Conservation (phyloP, 2,329 filamentous ascomycete genomes). For the Sarocladiaceae sp. region DNA sequence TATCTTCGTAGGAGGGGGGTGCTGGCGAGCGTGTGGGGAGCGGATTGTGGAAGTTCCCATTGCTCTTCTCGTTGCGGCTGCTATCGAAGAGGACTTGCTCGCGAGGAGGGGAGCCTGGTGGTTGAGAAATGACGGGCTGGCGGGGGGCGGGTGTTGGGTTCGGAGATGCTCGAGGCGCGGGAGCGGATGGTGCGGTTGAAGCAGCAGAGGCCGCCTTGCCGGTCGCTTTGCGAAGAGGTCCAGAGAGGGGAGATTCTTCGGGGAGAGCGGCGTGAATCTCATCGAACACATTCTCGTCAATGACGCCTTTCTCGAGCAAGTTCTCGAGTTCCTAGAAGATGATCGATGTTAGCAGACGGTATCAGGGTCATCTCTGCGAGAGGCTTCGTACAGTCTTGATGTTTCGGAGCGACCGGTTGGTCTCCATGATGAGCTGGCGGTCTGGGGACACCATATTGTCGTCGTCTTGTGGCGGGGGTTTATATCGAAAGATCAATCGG, state of each 20-base stretch:
- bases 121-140: conserved; percentile 14
- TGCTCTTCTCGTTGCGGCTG: conserved; percentile 17
- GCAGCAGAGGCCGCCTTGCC: conserved; percentile 17
- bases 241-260: conserved; percentile 55
- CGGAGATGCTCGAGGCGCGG: conserved; percentile 19
- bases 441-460: conserved; percentile 40
- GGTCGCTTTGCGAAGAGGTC: conserved; percentile 36
- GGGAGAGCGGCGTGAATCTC: conserved; percentile 71
- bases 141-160: conserved; percentile 23
- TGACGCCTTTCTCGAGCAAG: conserved; percentile 75
- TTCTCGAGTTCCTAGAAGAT: conserved; percentile 73
- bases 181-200: conserved; percentile 20
- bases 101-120: conserved; percentile 11
- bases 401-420: conserved; percentile 78
- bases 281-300: conserved; percentile 69
- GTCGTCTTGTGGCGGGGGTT: not conserved
- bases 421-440: conserved; percentile 57
- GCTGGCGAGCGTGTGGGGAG: conserved; percentile 24
- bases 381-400: conserved; percentile 68
- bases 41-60: not conserved
- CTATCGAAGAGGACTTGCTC: conserved; percentile 19
- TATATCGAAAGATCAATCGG: not conserved
- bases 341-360: not conserved
- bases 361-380: conserved; percentile 8
- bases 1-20: conserved; percentile 47